phyloP scores from a whole-genome alignment of 345 rosid genomes.

The rapeseed (Brassica napus) region DNA sequence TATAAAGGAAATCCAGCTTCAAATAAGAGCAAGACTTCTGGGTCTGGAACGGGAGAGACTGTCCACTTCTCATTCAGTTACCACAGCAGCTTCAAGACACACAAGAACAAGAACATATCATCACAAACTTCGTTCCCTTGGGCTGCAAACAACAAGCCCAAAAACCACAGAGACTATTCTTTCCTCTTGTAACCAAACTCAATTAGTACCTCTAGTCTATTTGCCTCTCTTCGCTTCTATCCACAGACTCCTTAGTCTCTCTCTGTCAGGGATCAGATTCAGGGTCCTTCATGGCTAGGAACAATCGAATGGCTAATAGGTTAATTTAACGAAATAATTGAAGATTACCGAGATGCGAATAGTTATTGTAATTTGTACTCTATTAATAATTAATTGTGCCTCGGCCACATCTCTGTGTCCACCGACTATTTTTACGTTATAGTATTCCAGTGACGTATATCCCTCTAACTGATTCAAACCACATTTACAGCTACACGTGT shows the following conservation, averaged over 20 bases:
- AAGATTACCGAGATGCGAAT: not conserved
- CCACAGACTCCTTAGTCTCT: constrained; percentile 78
- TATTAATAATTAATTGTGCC: not conserved
- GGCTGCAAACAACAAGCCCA: constrained; percentile 43
- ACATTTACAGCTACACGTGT: constrained; percentile 18
- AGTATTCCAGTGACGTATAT: not conserved
- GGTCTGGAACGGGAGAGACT: too few relatives aligned
- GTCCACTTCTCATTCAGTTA: too few relatives aligned
- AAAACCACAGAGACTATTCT: not conserved
- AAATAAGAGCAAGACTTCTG: too few relatives aligned
- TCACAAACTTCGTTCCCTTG: constrained; percentile 52
- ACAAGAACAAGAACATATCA: constrained; percentile 41
- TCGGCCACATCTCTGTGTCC: not conserved
- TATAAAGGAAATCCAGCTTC: too few relatives aligned
- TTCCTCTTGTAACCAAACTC: not conserved
- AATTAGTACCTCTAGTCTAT: not conserved
- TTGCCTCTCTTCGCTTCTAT: constrained; percentile 55
- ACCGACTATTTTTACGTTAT: not conserved
- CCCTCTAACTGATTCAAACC: not conserved
- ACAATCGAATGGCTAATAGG: constrained; percentile 41
- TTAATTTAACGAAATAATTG: not conserved
- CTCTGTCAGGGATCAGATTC: constrained; percentile 60
- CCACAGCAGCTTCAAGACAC: too few relatives aligned
- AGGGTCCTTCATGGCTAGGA: constrained; percentile 64
- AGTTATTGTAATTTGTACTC: not conserved